These are phyloP conservation scores for Byssochlamys sp. DNA, from an alignment of 2,329 filamentous ascomycete species.

Conservation along the genomic window DNA sequence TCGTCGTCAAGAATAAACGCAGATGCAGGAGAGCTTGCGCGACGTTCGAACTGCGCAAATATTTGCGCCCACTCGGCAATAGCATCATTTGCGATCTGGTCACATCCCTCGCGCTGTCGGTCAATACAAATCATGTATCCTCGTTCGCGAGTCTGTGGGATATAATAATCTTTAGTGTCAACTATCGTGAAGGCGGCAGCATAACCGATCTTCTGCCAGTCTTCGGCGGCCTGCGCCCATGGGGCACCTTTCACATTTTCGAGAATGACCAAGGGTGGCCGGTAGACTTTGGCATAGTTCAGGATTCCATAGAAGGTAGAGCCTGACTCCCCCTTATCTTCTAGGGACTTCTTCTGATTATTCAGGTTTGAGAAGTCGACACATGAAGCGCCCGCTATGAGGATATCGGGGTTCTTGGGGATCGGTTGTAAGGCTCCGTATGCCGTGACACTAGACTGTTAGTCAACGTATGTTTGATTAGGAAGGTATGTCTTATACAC, in stretches of 20 bases:
- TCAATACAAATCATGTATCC: slow-evolving; percentile 53
- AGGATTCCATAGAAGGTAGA: slow-evolving; percentile 57
- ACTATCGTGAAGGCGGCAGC: slow-evolving; percentile 40
- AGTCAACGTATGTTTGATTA: neutral
- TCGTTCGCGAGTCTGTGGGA: slow-evolving; percentile 59
- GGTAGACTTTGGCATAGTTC: slow-evolving; percentile 44
- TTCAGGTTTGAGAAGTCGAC: slow-evolving; percentile 66
- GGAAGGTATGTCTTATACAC: slow-evolving; percentile 16
- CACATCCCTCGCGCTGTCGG: slow-evolving; percentile 13
- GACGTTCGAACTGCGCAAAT: slow-evolving; percentile 43
- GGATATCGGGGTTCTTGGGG: slow-evolving; percentile 51
- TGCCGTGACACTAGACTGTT: slow-evolving; percentile 49
- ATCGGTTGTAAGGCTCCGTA: slow-evolving; percentile 52
- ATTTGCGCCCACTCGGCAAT: slow-evolving; percentile 28
- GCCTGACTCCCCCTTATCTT: slow-evolving; percentile 53
- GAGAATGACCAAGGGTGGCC: slow-evolving; percentile 56
- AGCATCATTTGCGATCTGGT: slow-evolving; percentile 14
- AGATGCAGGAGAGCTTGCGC: slow-evolving; percentile 53
- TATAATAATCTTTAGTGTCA: slow-evolving; percentile 62
- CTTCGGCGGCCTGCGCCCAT: slow-evolving; percentile 45
- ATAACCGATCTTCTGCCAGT: slow-evolving; percentile 48
- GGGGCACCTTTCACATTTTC: slow-evolving; percentile 60
- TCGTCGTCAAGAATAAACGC: slow-evolving; percentile 51
- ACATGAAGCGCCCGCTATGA: slow-evolving; percentile 66
- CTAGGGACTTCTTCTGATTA: slow-evolving; percentile 41